These are phyloP conservation scores for Lactarius sp. DNA, from an alignment of 768 basidiomycete species.

Conservation along the genomic window DNA sequence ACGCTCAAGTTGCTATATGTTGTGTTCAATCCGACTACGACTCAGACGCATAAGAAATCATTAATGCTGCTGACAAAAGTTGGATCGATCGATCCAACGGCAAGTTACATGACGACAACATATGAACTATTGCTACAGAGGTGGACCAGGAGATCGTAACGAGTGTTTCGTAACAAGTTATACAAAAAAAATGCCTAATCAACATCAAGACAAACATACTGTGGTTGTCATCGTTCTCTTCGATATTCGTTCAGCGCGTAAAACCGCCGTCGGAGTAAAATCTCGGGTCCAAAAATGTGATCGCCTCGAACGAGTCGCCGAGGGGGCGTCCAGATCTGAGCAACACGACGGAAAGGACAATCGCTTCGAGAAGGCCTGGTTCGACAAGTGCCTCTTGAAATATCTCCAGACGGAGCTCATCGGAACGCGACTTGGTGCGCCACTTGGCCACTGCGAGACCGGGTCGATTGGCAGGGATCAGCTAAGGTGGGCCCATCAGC, in stretches of 20 bases:
- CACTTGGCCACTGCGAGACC: conserved; percentile 19
- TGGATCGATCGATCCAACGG: too few species aligned
- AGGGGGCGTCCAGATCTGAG: conserved; percentile 12
- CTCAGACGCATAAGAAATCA: too few species aligned
- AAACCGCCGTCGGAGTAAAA: background rate
- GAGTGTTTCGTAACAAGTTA: too few species aligned
- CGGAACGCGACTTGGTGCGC: conserved; percentile 5
- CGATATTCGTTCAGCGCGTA: background rate
- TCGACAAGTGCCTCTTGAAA: conserved; percentile 14
- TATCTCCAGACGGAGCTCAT: conserved; percentile 13
- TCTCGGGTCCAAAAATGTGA: background rate
- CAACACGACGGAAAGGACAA: conserved; percentile 11
- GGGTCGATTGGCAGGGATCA: conserved; percentile 15
- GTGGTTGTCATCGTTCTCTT: background rate
- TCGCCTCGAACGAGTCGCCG: background rate
- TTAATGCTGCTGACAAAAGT: too few species aligned
- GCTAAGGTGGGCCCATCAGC: background rate
- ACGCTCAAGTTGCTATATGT: too few species aligned
- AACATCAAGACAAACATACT: background rate
- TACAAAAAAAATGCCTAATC: too few species aligned
- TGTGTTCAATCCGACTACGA: too few species aligned
- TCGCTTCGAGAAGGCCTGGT: conserved; percentile 13
- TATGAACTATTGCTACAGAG: too few species aligned
- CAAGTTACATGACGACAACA: too few species aligned
- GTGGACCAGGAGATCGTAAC: too few species aligned